phyloP scores from a whole-genome alignment of 331 rosid genomes.

The Acacia pycnantha region DNA sequence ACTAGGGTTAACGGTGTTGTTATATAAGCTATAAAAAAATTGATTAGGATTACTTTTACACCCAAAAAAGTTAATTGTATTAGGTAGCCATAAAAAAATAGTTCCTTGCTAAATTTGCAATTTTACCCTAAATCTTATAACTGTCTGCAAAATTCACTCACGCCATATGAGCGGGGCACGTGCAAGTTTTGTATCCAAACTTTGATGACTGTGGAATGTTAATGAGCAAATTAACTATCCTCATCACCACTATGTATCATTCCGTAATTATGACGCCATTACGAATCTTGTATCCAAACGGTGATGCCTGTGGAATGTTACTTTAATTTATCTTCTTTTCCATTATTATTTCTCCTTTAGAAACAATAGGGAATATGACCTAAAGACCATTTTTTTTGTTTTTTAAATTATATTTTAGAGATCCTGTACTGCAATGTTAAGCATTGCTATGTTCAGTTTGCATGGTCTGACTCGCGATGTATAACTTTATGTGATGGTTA shows the following conservation, averaged over 20 bases:
- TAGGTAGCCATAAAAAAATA: no score
- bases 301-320: neutral
- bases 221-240: neutral
- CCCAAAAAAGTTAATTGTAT: no score
- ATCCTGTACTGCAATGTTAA: neutral
- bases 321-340: neutral
- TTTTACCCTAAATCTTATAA: no score
- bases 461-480: neutral
- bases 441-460: neutral
- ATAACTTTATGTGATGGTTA: neutral
- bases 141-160: neutral
- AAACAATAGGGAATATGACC: neutral
- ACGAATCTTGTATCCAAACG: neutral
- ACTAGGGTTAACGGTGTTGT: rapidly evolving
- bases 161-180: neutral
- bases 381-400: neutral
- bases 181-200: no score
- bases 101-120: no score
- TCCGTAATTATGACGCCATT: neutral
- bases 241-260: neutral
- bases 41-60: no score
- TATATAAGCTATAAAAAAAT: no score
- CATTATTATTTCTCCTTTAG: neutral
- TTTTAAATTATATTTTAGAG: neutral
- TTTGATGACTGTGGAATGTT: no score